These are phyloP conservation scores for Phyllosticta citribraziliensis DNA, from an alignment of 2,329 filamentous ascomycete genomes.

Conservation along the genomic window DNA sequence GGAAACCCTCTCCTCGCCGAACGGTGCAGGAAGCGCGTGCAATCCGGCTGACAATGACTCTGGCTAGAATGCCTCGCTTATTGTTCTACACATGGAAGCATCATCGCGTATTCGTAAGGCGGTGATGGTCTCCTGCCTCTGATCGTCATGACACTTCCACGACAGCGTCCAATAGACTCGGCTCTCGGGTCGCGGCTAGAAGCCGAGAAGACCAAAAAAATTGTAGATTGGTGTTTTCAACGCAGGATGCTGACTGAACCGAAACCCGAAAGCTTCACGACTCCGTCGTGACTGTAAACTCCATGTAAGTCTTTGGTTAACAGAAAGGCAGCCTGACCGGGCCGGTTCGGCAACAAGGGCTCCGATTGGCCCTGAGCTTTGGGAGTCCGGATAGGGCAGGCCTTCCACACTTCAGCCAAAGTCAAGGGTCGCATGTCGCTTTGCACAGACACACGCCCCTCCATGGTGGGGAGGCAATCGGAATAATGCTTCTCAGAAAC, in stretches of 20 bases:
- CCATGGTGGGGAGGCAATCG: not conserved
- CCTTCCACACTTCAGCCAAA: not conserved
- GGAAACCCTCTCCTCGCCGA: not conserved
- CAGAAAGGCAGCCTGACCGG: not conserved
- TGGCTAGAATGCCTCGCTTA: not conserved
- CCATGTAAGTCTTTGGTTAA: not conserved
- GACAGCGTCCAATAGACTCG: not conserved
- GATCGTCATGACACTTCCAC: not conserved
- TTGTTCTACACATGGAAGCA: not conserved
- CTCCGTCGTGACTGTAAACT: not conserved
- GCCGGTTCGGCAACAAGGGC: not conserved
- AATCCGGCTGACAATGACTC: not conserved
- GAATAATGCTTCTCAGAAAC: not conserved
- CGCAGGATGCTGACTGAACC: not conserved
- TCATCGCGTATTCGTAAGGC: not conserved
- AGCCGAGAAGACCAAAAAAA: not conserved
- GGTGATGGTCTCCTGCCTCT: not conserved
- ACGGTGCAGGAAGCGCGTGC: not conserved
- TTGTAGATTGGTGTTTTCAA: not conserved
- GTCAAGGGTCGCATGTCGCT: not conserved
- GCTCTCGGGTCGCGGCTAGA: not conserved
- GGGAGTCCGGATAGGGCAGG: not conserved
- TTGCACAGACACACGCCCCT: not conserved
- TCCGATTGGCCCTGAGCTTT: not conserved
- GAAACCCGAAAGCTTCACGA: not conserved